Base-by-base conservation (phyloP, 1,284 basidiomycete species). In the Clitocybe nebularis region DNA sequence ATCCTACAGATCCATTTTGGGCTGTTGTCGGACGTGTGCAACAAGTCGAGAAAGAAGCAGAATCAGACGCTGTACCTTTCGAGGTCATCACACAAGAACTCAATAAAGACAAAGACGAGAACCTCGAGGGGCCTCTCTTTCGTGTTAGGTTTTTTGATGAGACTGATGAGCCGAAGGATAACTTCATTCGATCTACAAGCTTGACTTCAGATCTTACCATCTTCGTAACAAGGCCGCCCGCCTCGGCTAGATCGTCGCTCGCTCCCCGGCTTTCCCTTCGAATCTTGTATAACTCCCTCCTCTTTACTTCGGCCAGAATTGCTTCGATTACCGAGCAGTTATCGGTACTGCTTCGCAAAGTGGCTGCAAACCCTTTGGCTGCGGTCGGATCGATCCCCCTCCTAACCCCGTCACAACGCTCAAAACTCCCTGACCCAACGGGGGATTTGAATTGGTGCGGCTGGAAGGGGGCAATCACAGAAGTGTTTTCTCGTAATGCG, bases 91-190 rank as follows among this genome's bases (percentile, higher is more conserved):
- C 88, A n/a, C 72, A 73, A 33, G 85, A 82, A n/a, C 67, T 93
- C 42, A 79, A 75, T 50, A 82, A 81, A 55, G 80, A 77, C 57
- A 81, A 76, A 55, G 76, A 81, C 28, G 70, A 77, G 17, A 60
- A 71, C 3, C 55, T 69, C 7, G 79, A 82, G 45, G 74, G 69
- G 0, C 86, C 87, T 1, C 71, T 99, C 25, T 99, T 97, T 71
- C 80, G 93, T 29, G 93, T 98, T 35, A 84, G 94, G 19, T 98
- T 98, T 75, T 94, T 98, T 61, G 95, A 98, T 61, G 90, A 89
- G 61, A 93, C 84, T 2, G 87, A 89, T 49, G 67, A 79, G 36
- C 77, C 81, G 4, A 77, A 79, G 40, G 82, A 87, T 39, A 79
- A 81, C 43, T 90, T 89, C 56, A 81, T 94, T 48, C 77, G 79